A percentile compares a stretch with the other conserved stretches of the same genome.
Evolutionary conservation across 2,329 filamentous ascomycete species (phyloP).

Genomic region (Phialophora verrucosa): DNA sequence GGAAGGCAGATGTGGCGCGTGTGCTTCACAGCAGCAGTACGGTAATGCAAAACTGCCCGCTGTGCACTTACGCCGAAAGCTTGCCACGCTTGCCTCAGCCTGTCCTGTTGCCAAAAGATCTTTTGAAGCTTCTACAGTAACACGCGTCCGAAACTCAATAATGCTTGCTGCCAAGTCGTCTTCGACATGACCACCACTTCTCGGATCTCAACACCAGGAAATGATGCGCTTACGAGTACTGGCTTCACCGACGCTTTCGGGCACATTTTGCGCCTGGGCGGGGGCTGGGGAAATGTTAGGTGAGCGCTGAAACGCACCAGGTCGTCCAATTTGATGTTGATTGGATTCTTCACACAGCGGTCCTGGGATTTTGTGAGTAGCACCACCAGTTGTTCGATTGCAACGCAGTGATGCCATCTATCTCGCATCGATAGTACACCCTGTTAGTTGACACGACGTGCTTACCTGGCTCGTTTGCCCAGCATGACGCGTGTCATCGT

Average conservation of each 20-base stretch:
- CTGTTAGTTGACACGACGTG: background rate
- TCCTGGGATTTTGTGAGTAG: slow-evolving; percentile 35
- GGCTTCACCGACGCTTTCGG: slow-evolving; percentile 24
- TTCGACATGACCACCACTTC: slow-evolving; percentile 21
- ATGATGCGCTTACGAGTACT: slow-evolving; percentile 20
- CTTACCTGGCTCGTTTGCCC: background rate
- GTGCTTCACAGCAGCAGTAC: background rate
- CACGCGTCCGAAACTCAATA: background rate
- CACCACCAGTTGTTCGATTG: background rate
- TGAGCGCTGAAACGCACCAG: slow-evolving; percentile 2
- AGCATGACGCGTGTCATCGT: slow-evolving; percentile 36
- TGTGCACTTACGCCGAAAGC: background rate
- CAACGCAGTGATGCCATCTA: background rate
- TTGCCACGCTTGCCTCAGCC: too few relatives aligned
- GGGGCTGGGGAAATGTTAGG: slow-evolving; percentile 37
- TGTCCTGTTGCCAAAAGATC: background rate
- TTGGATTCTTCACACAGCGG: slow-evolving; percentile 21
- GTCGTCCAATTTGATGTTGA: background rate
- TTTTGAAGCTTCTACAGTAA: background rate
- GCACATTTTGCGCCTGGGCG: slow-evolving; percentile 25
- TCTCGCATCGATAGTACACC: background rate
- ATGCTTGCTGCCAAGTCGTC: background rate
- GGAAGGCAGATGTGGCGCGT: background rate
- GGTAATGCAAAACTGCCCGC: background rate
- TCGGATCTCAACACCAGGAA: slow-evolving; percentile 25